Evolutionary conservation across 2,329 filamentous ascomycete species (phyloP), one percentile per base, ranked within the genome.

Genomic region (Neopestalotiopsis rosae): DNA sequence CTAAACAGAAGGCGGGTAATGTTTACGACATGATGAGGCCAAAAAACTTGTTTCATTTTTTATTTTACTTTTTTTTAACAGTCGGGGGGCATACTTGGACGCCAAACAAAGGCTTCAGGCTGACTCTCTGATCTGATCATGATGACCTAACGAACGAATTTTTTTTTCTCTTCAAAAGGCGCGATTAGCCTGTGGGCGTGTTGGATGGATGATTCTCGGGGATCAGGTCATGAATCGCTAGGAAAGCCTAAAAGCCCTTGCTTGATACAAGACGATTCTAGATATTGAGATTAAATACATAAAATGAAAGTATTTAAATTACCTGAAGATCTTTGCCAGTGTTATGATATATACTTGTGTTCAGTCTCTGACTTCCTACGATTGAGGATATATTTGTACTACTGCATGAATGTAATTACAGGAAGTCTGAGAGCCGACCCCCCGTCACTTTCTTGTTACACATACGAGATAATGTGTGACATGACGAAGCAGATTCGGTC

Each of bases 151-250:
- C 76, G 76, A 80, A 74, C 75, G 77, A 74, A 72, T 73, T 75
- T 76, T 77, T 77, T 76, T 72, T 77, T 74, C 76, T 74, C 70
- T 77, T 74, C 71, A 81, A 80, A 81, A 78, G 77, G 76, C 75
- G 78, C 76, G 79, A 78, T 80, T 79, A 78, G 73, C 76, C 75
- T 76, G 74, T 73, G 76, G 73, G 76, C 73, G 74, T 75, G 75
- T 79, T 79, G 75, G 77, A 77, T 77, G 78, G 75, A 77, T 78
- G 74, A 79, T 75, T 78, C 78, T 78, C 78, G 79, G 80, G 80
- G 79, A 77, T 74, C 77, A 76, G 75, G 76, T 76, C 75, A 80
- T 78, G 79, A 81, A 77, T 79, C 77, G 75, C 80, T 79, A 76
- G 73, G 76, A 77, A 61, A 49, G 20, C 78, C 76, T 77, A 81